Base-by-base conservation (phyloP, 176 grass and related monocot species). In the Triticum monococcum region DNA sequence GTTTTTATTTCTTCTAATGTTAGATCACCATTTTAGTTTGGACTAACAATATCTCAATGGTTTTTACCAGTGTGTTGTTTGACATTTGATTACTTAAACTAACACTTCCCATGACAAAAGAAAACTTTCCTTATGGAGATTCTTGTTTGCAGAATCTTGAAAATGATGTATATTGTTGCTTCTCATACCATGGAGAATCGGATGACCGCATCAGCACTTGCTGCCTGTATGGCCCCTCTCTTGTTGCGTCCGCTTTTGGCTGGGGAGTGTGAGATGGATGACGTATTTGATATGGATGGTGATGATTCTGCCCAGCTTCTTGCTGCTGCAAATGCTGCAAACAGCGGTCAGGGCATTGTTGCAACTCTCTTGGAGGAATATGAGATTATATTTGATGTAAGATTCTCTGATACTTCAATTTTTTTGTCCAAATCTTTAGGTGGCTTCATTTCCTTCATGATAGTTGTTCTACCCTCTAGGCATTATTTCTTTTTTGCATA, bases 231-330 rank as follows among this genome's bases (percentile, higher is more conserved):
- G 97, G 97, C 97, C 24, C 97, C 97, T 85, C 97, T 99, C 64
- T 86, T 99, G 80, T n/a, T 99, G 83, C 92, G 97, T 48, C 94
- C 97, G 9, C 97, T 99, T 90, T 89, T 99, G 79, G 97, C 97
- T 85, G 97, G 97, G 83, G 97, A 99, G 86, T 99, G 97, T 72
- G 97, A 99, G 84, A 92, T 99, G 97, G 97, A 99, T 52, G 94
- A 94, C 43, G 92, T 91, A 43, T 97, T 99, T 85, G 97, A 96
- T 59, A 86, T 89, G 72, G 90, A 86, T 67, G 97, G 90, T 41
- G 97, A 99, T n/a, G 89, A 85, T 89, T 94, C 97, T 88, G 97
- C 94, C 74, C 97, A 97, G 92, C 94, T 99, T 87, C 89, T 99
- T 81, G 94, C 97, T 83, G 97, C 97, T 67, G 97, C 97, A 87